Percentiles rank a stretch among this genome's conserved stretches.
Conservation (phyloP, 805 yeast species). For the Candida andamanensis region DNA sequence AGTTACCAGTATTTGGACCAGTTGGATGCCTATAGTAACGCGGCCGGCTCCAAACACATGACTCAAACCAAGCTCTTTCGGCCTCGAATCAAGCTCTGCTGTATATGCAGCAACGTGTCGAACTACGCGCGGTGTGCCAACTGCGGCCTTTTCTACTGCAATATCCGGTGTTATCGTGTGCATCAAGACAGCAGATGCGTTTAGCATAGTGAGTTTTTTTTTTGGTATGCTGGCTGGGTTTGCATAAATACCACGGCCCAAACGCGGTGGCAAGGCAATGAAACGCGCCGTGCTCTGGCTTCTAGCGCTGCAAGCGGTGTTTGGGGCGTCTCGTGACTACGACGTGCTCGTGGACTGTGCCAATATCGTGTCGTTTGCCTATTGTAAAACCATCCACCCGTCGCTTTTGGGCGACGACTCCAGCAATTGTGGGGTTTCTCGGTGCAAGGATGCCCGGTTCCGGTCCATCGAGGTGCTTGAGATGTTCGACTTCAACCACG, state of each 20-base stretch:
- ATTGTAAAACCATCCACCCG: conserved; percentile 26
- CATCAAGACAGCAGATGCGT: conserved; percentile 40
- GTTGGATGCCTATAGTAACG: conserved; percentile 16
- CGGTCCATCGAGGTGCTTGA: conserved; percentile 30
- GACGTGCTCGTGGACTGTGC: conserved; percentile 27
- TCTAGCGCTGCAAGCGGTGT: neutral
- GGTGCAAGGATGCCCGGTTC: conserved; percentile 18
- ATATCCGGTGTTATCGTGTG: conserved; percentile 34
- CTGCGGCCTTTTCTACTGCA: conserved; percentile 38
- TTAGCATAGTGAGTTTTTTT: no score
- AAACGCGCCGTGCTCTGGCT: neutral
- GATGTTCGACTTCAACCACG: conserved; percentile 36
- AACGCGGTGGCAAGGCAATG: no score
- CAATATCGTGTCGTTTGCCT: conserved; percentile 30
- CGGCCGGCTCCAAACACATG: conserved; percentile 13
- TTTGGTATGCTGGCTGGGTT: no score
- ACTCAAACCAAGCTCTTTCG: conserved; percentile 15
- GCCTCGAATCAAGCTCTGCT: conserved; percentile 35
- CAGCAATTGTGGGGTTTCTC: conserved; percentile 18
- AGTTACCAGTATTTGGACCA: conserved; percentile 39
- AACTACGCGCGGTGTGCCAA: conserved; percentile 33
- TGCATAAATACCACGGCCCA: no score
- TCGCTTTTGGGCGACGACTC: conserved; percentile 20
- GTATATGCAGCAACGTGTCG: conserved; percentile 35
- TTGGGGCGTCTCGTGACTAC: conserved; percentile 12